Evolutionary conservation across 768 basidiomycete genomes (phyloP).

Genomic region (Agrocybe chaxingu): DNA sequence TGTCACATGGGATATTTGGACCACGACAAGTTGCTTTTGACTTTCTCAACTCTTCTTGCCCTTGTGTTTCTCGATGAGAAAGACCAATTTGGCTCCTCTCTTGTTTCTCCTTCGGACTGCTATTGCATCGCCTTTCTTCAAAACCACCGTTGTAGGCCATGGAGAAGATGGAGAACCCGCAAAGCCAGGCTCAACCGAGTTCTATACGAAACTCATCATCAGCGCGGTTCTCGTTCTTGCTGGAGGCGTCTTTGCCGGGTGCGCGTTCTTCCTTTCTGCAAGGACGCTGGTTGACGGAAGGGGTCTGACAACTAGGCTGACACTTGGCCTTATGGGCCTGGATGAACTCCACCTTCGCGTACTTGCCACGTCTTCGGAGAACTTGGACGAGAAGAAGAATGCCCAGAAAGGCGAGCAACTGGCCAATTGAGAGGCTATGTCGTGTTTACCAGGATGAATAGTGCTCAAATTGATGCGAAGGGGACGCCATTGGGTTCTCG

Average conservation of each 20-base stretch:
- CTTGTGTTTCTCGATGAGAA: background rate
- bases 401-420: conserved; percentile 57
- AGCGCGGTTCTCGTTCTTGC: conserved; percentile 70
- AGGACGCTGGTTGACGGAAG: background rate
- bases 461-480: conserved; percentile 54
- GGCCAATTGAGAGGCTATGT: background rate
- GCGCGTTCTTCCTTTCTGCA: conserved; percentile 17
- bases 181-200: conserved; percentile 54
- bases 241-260: conserved; percentile 95
- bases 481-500: conserved; percentile 92
- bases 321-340: conserved; percentile 90
- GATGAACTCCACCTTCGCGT: conserved; percentile 91
- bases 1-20: too few relatives aligned
- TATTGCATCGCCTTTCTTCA: conserved; percentile 21
- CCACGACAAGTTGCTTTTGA: too few relatives aligned
- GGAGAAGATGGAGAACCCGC: conserved; percentile 17
- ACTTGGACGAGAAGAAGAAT: conserved; percentile 61
- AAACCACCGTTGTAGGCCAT: conserved; percentile 9
- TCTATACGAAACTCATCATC: conserved; percentile 70
- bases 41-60: background rate
- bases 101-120: conserved; percentile 22
- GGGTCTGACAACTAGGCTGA: conserved; percentile 49
- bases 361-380: conserved; percentile 77
- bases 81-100: conserved; percentile 13
- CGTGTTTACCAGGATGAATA: conserved; percentile 16